Base-by-base conservation (phyloP, 352 stramenopile species). In the Lagenidium sp. region DNA sequence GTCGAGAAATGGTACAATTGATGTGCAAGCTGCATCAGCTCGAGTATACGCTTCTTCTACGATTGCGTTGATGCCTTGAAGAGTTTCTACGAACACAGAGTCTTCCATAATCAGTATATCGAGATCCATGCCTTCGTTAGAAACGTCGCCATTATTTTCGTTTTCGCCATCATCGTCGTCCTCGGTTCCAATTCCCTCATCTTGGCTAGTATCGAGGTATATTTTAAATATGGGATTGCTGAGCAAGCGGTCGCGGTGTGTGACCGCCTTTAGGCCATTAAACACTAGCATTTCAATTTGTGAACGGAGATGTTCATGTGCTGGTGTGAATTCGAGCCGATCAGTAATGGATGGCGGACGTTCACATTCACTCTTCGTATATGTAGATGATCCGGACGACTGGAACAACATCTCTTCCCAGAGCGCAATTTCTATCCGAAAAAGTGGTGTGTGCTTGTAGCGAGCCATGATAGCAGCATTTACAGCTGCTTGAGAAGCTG, bases 31-130 rank as follows among this genome's bases (percentile, higher is more conserved):
- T n/a, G 63, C 58, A 11, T 71, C 60, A 0, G 80, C 65, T 8
- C 41, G 45, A 11, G 64, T 55, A 35, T 69, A 90, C 12, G 70
- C 71, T 31, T 86, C 66, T 36, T 72, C 28, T 16, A 86, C 35
- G 6, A 82, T 63, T 18, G 52, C 44, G 42, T 73, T 70, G 22
- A 90, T 59, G 10, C 49, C 62, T 28, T 77, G 64, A 4, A 85
- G 53, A 2, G 68, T 75, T 46, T 79, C 63, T 16, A 80, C 60
- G 25, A 90, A 87, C 8, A 47, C 46, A 5, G 30, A 35, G 34
- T 87, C 72, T 35, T 90, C 78, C 68, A 86, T 83, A 26, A 90
- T 84, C 31, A 90, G 44, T 15, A 90, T 87, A 22, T 90, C 74
- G 12, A 90, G 45, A 25, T 90, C 72, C 51, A 90, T 76, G 4